Evolutionary conservation across 2,329 filamentous ascomycete species (phyloP).

Genomic region (Apiospora hydei): DNA sequence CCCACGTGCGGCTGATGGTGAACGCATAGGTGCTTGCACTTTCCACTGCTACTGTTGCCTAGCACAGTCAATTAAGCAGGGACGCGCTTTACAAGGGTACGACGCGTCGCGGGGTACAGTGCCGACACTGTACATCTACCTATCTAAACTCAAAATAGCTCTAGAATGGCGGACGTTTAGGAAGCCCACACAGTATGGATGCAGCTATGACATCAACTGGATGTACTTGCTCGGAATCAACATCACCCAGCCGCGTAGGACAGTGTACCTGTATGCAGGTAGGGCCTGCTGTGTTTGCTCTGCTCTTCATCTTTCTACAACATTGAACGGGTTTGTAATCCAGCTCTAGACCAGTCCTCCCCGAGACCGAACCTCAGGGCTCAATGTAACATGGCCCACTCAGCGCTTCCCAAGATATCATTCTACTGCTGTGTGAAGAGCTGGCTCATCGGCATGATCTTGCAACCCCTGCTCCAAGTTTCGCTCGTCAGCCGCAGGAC

Average conservation of each 20-base stretch:
- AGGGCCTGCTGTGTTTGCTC: neutral
- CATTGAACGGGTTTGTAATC: neutral
- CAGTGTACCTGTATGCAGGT: neutral
- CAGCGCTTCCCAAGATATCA: slow-evolving; percentile 62
- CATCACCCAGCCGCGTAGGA: slow-evolving; percentile 7
- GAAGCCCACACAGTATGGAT: slow-evolving; percentile 21
- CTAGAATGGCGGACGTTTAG: neutral
- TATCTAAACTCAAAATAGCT: neutral
- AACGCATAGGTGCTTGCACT: neutral
- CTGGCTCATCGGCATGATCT: slow-evolving; percentile 64
- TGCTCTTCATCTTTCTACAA: neutral
- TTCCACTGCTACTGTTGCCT: neutral
- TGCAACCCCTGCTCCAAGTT: slow-evolving; percentile 64
- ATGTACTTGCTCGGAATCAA: slow-evolving; percentile 10
- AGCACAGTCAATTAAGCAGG: neutral
- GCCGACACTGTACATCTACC: neutral
- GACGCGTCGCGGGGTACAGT: slow-evolving; percentile 16
- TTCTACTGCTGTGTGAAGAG: slow-evolving; percentile 67
- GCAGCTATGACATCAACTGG: slow-evolving; percentile 1
- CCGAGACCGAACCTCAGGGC: neutral
- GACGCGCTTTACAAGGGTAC: neutral
- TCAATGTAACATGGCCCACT: slow-evolving; percentile 29
- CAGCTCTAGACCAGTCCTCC: neutral
- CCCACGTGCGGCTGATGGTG: too few relatives aligned
- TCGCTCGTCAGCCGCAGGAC: slow-evolving; percentile 62